phyloP scores from a whole-genome alignment of 371 early-diverging fungal genomes.

The Enteropsectra breve region DNA sequence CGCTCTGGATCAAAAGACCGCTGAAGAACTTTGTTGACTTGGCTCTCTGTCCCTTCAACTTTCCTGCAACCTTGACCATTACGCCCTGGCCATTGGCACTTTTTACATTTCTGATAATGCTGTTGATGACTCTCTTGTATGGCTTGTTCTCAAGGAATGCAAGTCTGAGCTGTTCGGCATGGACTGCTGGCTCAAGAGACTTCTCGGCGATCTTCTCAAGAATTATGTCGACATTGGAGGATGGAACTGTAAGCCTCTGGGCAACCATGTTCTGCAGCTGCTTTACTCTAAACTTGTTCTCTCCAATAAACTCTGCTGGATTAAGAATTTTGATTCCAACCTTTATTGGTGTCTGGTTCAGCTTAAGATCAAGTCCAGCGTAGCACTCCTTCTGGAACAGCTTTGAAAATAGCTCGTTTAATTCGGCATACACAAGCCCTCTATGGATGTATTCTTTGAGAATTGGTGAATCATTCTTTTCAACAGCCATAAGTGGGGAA shows the following conservation, averaged over 20 bases:
- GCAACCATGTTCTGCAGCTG: slow-evolving; percentile 91
- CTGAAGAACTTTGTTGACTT: slow-evolving; percentile 98
- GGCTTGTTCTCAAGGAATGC: slow-evolving; percentile 89
- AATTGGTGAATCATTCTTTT: slow-evolving; percentile 29
- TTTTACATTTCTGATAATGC: slow-evolving; percentile 93
- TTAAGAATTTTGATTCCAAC: slow-evolving; percentile 95
- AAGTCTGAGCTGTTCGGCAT: slow-evolving; percentile 91
- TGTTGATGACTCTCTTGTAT: slow-evolving; percentile 83
- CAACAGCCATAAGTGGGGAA: slow-evolving; percentile 13
- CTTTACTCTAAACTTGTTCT: slow-evolving; percentile 92
- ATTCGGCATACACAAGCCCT: slow-evolving; percentile 58
- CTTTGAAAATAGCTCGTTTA: slow-evolving; percentile 63
- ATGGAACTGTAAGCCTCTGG: slow-evolving; percentile 94
- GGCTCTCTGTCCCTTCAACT: slow-evolving; percentile 99
- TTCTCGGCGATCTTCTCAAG: slow-evolving; percentile 93
- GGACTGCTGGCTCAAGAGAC: slow-evolving; percentile 94
- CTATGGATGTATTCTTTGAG: slow-evolving; percentile 41
- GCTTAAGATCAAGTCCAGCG: slow-evolving; percentile 94
- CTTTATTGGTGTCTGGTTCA: slow-evolving; percentile 87
- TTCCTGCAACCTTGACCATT: slow-evolving; percentile 96
- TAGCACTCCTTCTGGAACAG: slow-evolving; percentile 69
- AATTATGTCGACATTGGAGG: slow-evolving; percentile 86
- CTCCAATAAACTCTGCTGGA: slow-evolving; percentile 91
- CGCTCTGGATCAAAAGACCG: slow-evolving; percentile 87
- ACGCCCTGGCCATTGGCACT: slow-evolving; percentile 98